Evolutionary conservation across 2,329 filamentous ascomycete genomes (phyloP), one percentile per base, ranked within the genome.

Genomic region (Monilinia laxa): DNA sequence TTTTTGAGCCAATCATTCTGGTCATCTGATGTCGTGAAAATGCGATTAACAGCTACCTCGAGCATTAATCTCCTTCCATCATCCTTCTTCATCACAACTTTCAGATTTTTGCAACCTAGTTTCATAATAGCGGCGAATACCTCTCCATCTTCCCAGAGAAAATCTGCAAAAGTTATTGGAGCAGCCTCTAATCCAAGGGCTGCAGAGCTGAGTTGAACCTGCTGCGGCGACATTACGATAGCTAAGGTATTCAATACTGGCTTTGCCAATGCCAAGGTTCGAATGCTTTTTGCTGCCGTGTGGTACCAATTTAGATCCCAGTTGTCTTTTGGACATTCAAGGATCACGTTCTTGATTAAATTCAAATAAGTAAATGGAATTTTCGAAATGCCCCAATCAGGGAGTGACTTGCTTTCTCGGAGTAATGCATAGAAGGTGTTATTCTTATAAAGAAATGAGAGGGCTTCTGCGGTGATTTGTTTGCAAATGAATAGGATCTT

Each of bases 401-500:
- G 35, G 6, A 49, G 16, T n/a, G 18, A 40, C 31, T 38, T 47
- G 38, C 16, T 49, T 11, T 31, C 52, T 18, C 72, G 69, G 4
- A 76, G 63, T 3, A 75, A 38, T 6, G 71, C 69, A 38, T 68
- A 68, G 52, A 75, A 71, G 3, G 40, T 67, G 49, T 76, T 75
- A 28, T 71, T 68, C 18, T 60, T 65, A 64, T 73, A 76, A 20
- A 76, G 45, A 14, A 71, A 75, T n/a, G 47, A 35, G 0, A 68
- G 60, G n/a, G 64, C 65, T 62, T 76, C 74, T 1, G 65, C 31
- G 1, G 65, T 63, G 42, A 75, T 68, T 51, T 71, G 71, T 62
- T 72, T 74, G 60, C 74, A 76, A 5, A 69, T 66, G 35, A 31
- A 73, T 51, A 42, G 74, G 60, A 35, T 51, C 14, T 38, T 23